phyloP scores from a whole-genome alignment of 192 early-diverging fungal genomes.

The Coemansia sp. region DNA sequence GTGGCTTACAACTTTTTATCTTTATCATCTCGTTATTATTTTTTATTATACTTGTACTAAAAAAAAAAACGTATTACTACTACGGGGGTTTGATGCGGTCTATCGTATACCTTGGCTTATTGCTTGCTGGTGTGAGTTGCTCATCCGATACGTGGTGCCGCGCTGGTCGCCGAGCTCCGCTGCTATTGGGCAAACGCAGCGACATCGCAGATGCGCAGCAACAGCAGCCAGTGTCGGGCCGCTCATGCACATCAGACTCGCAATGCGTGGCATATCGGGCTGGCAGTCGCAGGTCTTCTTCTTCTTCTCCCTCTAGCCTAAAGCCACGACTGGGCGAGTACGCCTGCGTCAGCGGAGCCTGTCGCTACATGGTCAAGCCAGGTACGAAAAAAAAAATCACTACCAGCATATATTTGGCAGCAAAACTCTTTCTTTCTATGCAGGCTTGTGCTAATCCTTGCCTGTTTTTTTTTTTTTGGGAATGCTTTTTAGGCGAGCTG shows the following conservation, averaged over 20 bases:
- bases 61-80: background rate
- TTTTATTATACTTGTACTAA: too few species aligned
- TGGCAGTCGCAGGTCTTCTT: constrained; percentile 15
- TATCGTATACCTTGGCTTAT: background rate
- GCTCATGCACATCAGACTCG: constrained; percentile 32
- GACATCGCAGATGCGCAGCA: too few species aligned
- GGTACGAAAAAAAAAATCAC: too few species aligned
- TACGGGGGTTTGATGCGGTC: constrained; percentile 5
- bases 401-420: too few species aligned
- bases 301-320: background rate
- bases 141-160: background rate
- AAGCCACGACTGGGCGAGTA: constrained; percentile 58
- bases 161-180: background rate
- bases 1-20: too few species aligned
- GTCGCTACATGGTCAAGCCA: constrained; percentile 63
- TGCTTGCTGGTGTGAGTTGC: constrained; percentile 1
- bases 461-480: too few species aligned
- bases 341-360: constrained; percentile 58
- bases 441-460: too few species aligned
- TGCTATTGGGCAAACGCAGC: constrained; percentile 6
- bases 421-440: too few species aligned
- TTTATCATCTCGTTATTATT: too few species aligned
- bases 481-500: constrained; percentile 46
- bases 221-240: constrained; percentile 10
- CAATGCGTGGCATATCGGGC: constrained; percentile 46